Evolutionary conservation across 75 land plant species (phyloP).

Genomic region (Picea glauca): DNA sequence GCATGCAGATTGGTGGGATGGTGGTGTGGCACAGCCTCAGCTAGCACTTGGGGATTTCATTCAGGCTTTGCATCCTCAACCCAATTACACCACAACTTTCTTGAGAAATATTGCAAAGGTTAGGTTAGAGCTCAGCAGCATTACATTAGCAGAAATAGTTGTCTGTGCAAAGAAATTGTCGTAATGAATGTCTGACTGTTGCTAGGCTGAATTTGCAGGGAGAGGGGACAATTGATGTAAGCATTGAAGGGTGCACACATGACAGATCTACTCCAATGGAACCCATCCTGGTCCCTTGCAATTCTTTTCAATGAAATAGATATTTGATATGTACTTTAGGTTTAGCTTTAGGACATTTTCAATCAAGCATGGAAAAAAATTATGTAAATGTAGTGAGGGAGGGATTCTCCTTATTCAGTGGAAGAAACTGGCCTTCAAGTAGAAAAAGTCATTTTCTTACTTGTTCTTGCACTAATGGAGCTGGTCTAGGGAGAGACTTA

Average conservation of each 20-base stretch:
- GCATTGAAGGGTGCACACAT: constrained; percentile 28
- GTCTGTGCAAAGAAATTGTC: neutral
- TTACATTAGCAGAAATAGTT: neutral
- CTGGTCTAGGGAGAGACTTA: too few relatives aligned
- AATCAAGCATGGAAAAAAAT: neutral
- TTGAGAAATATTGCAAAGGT: constrained; percentile 79
- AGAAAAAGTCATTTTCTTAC: too few relatives aligned
- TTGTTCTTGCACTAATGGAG: too few relatives aligned
- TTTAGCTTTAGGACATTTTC: neutral
- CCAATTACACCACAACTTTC: constrained; percentile 51
- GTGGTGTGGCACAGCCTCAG: constrained; percentile 69
- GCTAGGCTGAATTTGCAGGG: neutral
- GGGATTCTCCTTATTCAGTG: too few relatives aligned
- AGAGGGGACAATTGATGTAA: constrained; percentile 17
- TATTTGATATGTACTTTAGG: neutral
- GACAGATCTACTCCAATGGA: constrained; percentile 35
- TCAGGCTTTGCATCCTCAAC: constrained; percentile 61
- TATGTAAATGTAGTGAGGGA: too few relatives aligned
- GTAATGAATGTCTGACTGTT: neutral
- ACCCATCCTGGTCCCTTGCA: constrained; percentile 37
- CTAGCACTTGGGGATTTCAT: constrained; percentile 61
- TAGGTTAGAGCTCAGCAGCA: neutral
- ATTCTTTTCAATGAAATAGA: neutral
- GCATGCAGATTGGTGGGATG: constrained; percentile 62
- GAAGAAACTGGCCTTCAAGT: too few relatives aligned